These are phyloP conservation scores for Glomus cerebriforme DNA, from an alignment of 192 early-diverging fungal genomes.

Conservation along the genomic window DNA sequence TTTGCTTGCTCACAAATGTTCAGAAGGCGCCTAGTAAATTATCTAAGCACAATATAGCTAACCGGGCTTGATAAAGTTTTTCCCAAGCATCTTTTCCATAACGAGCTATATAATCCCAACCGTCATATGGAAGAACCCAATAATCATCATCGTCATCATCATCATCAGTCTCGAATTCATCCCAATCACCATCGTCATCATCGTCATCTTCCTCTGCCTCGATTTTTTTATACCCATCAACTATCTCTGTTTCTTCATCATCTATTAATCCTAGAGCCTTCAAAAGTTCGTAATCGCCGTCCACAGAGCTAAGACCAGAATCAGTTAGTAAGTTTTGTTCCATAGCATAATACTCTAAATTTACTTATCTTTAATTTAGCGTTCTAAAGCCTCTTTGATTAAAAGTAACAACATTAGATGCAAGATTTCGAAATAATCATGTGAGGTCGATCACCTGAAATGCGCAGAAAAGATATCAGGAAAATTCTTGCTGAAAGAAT, in stretches of 20 bases:
- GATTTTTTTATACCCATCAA: not conserved
- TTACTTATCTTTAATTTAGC: too few relatives aligned
- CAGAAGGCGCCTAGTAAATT: not conserved
- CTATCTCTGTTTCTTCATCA: not conserved
- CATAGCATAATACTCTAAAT: too few relatives aligned
- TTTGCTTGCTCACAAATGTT: not conserved
- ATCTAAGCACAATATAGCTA: not conserved
- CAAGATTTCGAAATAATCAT: too few relatives aligned
- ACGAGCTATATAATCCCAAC: not conserved
- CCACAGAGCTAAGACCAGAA: not conserved
- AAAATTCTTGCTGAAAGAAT: too few relatives aligned
- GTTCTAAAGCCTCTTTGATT: too few relatives aligned
- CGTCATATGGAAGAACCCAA: not conserved
- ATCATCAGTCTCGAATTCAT: not conserved
- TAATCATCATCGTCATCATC: too few relatives aligned
- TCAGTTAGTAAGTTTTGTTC: too few relatives aligned
- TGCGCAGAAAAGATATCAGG: too few relatives aligned
- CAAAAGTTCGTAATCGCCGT: not conserved
- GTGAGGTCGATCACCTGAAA: too few relatives aligned
- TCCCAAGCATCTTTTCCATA: not conserved
- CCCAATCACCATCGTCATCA: not conserved
- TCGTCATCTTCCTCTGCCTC: not conserved
- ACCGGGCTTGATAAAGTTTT: not conserved
- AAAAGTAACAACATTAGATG: too few relatives aligned
- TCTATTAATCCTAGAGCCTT: conserved; percentile 8